Percentiles rank a stretch among this genome's conserved stretches.
Evolutionary conservation across 2,329 filamentous ascomycete genomes (phyloP).

Genomic region (Tolypocladium endophyticum): DNA sequence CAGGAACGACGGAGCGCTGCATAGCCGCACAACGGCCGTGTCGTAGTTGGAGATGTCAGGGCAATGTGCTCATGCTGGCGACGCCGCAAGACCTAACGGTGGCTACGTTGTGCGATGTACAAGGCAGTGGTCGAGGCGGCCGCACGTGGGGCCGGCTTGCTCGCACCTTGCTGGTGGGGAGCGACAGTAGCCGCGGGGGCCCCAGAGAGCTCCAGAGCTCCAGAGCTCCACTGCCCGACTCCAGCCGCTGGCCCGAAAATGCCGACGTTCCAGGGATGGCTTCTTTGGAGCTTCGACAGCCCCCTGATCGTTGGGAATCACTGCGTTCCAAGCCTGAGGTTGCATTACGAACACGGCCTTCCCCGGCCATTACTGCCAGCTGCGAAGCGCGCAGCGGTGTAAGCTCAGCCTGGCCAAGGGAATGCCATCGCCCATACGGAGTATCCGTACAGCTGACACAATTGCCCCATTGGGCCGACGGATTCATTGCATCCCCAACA

Average conservation of each 20-base stretch:
- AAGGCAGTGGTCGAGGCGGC: background rate
- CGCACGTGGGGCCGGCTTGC: background rate
- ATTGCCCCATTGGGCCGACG: background rate
- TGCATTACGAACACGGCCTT: background rate
- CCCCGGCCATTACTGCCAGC: background rate
- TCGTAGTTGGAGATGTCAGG: background rate
- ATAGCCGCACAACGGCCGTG: conserved; percentile 17
- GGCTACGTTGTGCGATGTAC: background rate
- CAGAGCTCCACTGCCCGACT: background rate
- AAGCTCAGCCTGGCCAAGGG: background rate
- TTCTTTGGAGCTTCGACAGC: background rate
- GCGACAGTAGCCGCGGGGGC: background rate
- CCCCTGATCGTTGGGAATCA: background rate
- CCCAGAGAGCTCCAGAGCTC: background rate
- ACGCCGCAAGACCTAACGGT: background rate
- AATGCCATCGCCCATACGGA: background rate
- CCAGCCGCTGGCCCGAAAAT: background rate
- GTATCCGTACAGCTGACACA: too few relatives aligned
- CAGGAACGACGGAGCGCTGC: conserved; percentile 18
- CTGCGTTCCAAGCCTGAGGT: background rate
- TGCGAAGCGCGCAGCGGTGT: background rate
- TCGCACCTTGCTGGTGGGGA: background rate
- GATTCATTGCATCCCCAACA: too few relatives aligned
- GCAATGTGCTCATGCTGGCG: conserved; percentile 5
- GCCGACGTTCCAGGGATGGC: background rate